phyloP scores from a whole-genome alignment of 495 filamentous ascomycete species.

The Apodospora peruviana region DNA sequence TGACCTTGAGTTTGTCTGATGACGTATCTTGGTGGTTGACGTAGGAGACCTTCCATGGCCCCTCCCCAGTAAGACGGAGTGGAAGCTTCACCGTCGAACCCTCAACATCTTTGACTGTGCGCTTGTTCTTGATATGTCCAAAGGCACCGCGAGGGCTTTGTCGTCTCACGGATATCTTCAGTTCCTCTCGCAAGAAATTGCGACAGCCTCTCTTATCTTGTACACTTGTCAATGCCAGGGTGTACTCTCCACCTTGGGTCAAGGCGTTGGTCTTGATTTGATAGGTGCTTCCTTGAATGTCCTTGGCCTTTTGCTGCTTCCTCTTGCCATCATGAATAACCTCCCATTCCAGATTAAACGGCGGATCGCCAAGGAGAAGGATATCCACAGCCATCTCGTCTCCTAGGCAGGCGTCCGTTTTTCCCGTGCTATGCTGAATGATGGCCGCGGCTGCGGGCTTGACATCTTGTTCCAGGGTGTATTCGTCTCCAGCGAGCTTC shows the following conservation, averaged over 20 bases:
- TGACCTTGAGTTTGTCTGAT: conserved; percentile 7
- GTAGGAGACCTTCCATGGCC: conserved; percentile 76
- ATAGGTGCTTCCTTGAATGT: conserved; percentile 52
- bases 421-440: conserved; percentile 51
- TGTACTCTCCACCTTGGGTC: conserved; percentile 79
- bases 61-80: conserved; percentile 72
- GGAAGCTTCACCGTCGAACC: conserved; percentile 67
- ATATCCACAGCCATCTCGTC: conserved; percentile 70
- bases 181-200: conserved; percentile 70
- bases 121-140: conserved; percentile 72
- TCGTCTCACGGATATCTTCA: conserved; percentile 76
- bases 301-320: conserved; percentile 57
- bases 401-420: conserved; percentile 70
- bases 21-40: conserved; percentile 52
- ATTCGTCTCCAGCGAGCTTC: conserved; percentile 43
- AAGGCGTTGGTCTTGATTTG: conserved; percentile 71
- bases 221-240: conserved; percentile 71
- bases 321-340: conserved; percentile 85
- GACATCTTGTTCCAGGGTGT: conserved; percentile 78
- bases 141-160: conserved; percentile 82
- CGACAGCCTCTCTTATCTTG: conserved; percentile 85
- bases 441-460: conserved; percentile 82
- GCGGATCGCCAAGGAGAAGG: conserved; percentile 69
- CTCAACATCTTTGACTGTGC: conserved; percentile 67
- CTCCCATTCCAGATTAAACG: conserved; percentile 90